Base-by-base conservation (phyloP, 2,329 filamentous ascomycete species). In the Colletotrichum sansevieriae region DNA sequence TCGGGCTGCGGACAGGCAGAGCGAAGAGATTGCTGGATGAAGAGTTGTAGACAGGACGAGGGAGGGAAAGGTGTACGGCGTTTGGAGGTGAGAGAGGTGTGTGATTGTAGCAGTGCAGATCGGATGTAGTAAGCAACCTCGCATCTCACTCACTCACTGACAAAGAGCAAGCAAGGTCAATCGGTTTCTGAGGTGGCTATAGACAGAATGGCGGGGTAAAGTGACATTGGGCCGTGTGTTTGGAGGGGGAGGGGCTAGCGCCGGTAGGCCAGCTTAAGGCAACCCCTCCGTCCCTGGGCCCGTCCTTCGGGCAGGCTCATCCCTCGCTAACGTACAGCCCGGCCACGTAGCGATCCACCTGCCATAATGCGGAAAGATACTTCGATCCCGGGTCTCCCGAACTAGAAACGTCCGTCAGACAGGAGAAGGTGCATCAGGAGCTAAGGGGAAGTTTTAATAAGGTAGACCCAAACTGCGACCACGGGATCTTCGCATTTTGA, bases 201-300 rank as follows among this genome's bases (percentile, higher is more conserved):
- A 18, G 7, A 18, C 22, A 33, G 15, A 44, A 62, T 62, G 37
- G 59, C 59, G 59, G 59, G 59, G 59, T 62, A 62, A 54, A 62
- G 59, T 54, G 59, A 52, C 46, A 62, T 62, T 62, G 46, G 25
- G 59, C 59, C 57, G 33, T 49, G 29, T 54, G 47, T 54, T 62
- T 62, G 47, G 59, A 62, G 59, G 59, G 59, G 59, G 59, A 54
- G 46, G 58, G 47, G 47, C 47, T 54, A 37, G 20, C 46, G 59
- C 44, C 47, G 20, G 18, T 15, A 54, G 59, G 59, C n/a, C 49
- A 35, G n/a, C 47, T 52, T 44, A 33, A 62, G 47, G 47, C 39
- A 49, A 39, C 37, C 37, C 35, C 35, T 9, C 20, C 29, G 29
- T 29, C 35, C 33, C 13, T 55, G 35, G 35, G 22, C 25, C 18